A percentile compares a stretch with the other conserved stretches of the same genome.
These are phyloP conservation scores for Ogataea henricii DNA, from an alignment of 805 yeast genomes.

Conservation along the genomic window DNA sequence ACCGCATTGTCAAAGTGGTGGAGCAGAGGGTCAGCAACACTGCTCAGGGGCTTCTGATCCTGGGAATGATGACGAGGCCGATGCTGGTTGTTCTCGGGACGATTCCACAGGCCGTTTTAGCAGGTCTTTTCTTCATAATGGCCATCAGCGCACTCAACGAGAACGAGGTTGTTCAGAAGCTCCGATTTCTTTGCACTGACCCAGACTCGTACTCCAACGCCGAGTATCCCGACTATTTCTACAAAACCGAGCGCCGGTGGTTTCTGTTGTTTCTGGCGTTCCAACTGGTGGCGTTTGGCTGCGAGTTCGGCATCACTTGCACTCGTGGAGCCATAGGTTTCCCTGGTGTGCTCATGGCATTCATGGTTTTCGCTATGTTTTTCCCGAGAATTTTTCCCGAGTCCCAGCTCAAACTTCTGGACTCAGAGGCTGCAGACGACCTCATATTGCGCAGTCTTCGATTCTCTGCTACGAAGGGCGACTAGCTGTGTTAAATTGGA, in stretches of 20 bases:
- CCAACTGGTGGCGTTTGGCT: conserved; percentile 68
- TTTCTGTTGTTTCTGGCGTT: conserved; percentile 57
- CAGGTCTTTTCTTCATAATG: conserved; percentile 94
- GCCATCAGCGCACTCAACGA: conserved; percentile 76
- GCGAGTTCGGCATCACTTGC: conserved; percentile 82
- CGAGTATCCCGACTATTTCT: conserved; percentile 24
- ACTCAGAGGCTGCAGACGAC: conserved; percentile 43
- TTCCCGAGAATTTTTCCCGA: conserved; percentile 65
- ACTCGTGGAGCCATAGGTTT: conserved; percentile 93
- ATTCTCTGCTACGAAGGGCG: conserved; percentile 13
- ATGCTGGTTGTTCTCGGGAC: conserved; percentile 74
- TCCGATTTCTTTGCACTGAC: conserved; percentile 67
- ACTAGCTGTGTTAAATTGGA: not conserved
- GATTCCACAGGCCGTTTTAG: conserved; percentile 90
- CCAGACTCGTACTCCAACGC: conserved; percentile 33
- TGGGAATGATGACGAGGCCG: conserved; percentile 91
- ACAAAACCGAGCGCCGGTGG: conserved; percentile 44
- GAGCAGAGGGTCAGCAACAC: conserved; percentile 90
- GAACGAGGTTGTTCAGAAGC: conserved; percentile 62
- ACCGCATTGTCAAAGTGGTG: conserved; percentile 57
- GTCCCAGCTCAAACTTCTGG: conserved; percentile 63
- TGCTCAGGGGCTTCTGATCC: conserved; percentile 77
- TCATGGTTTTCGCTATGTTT: conserved; percentile 60
- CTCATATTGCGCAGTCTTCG: conserved; percentile 33
- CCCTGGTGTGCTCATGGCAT: conserved; percentile 80